These are phyloP conservation scores for Rhizopogon salebrosus DNA, from an alignment of 768 basidiomycete species.

Conservation along the genomic window DNA sequence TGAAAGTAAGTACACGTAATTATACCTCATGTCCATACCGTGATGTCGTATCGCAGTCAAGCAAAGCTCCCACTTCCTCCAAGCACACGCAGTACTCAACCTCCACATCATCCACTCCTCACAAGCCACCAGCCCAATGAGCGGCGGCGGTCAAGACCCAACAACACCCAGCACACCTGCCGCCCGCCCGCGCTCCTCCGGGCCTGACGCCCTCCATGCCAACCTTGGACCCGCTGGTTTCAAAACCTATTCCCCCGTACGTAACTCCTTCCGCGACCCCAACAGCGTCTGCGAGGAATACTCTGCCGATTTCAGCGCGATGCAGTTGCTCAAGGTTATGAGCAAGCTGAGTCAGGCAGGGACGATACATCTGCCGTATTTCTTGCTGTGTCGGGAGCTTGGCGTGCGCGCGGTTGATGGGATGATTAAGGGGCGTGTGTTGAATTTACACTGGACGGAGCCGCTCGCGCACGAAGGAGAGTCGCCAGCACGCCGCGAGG, in stretches of 20 bases:
- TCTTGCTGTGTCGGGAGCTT: conserved; percentile 77
- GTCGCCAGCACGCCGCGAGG: conserved; percentile 20
- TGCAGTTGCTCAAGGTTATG: conserved; percentile 80
- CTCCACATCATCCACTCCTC: conserved; percentile 85
- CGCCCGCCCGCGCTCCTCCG: conserved; percentile 29
- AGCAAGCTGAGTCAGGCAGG: conserved; percentile 63
- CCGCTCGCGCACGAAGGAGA: conserved; percentile 52
- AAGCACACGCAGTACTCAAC: conserved; percentile 79
- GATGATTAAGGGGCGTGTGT: conserved; percentile 72
- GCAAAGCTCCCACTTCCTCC: conserved; percentile 78
- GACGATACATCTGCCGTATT: conserved; percentile 67
- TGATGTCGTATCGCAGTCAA: conserved; percentile 43
- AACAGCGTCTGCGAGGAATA: conserved; percentile 38
- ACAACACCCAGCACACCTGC: conserved; percentile 27
- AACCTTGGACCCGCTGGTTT: conserved; percentile 58
- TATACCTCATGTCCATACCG: background rate
- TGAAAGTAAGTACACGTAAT: conserved; percentile 45
- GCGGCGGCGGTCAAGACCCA: conserved; percentile 24
- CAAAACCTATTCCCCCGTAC: conserved; percentile 49
- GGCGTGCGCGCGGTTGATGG: conserved; percentile 81
- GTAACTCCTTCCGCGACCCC: conserved; percentile 9
- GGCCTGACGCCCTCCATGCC: conserved; percentile 50
- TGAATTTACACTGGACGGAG: conserved; percentile 77
- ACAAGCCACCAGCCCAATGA: conserved; percentile 32
- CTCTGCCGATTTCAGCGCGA: conserved; percentile 66